phyloP scores from a whole-genome alignment of 2,329 filamentous ascomycete genomes.

The Fusarium coffeatum region DNA sequence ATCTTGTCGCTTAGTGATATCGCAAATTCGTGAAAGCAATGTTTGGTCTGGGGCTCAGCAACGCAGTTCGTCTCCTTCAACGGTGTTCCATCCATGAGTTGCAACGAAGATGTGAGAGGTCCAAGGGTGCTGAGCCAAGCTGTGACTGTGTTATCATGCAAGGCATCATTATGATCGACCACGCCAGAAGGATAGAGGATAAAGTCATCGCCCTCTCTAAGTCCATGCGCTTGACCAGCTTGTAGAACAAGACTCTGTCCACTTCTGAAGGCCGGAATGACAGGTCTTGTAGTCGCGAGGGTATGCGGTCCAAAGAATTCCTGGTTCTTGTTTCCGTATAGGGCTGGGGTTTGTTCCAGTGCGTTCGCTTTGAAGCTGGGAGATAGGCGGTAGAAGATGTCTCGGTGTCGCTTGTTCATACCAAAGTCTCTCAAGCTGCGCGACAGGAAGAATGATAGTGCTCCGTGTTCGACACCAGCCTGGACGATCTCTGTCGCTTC shows the following conservation, averaged over 20 bases:
- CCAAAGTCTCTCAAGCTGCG: not conserved
- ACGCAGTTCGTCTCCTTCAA: not conserved
- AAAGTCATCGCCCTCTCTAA: constrained; percentile 18
- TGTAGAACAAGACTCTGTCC: not conserved
- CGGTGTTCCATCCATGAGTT: accelerated
- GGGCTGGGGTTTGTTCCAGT: not conserved
- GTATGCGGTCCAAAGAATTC: constrained; percentile 13
- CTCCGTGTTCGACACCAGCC: not conserved
- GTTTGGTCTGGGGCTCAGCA: not conserved
- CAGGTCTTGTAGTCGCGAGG: not conserved
- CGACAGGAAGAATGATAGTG: constrained; percentile 1
- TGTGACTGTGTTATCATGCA: not conserved
- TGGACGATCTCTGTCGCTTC: not conserved
- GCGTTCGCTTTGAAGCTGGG: not conserved
- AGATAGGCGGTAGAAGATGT: constrained; percentile 1
- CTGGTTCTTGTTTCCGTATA: constrained; percentile 31
- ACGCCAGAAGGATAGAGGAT: not conserved
- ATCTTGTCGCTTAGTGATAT: not conserved
- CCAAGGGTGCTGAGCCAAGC: not conserved
- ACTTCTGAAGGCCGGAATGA: not conserved
- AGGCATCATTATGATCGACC: not conserved
- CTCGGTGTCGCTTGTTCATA: constrained; percentile 1
- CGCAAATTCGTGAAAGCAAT: not conserved
- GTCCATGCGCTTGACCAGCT: constrained; percentile 18
- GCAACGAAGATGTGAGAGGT: not conserved